These are phyloP conservation scores for Fusarium chuoi DNA, from an alignment of 2,329 filamentous ascomycete species.

Conservation along the genomic window DNA sequence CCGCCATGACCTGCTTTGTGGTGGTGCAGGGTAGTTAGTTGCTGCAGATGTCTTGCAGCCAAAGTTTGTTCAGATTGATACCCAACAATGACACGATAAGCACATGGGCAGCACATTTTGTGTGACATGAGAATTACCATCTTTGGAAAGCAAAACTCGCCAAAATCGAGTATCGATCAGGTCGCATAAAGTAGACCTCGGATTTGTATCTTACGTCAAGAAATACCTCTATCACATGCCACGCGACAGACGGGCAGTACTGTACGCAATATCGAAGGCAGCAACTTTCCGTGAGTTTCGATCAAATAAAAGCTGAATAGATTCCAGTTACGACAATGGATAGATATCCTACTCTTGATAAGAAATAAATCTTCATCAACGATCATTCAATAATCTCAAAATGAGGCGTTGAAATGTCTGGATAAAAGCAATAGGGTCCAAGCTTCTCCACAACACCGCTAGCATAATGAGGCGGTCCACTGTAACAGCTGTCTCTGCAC, in stretches of 20 bases:
- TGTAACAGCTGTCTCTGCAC: slow-evolving; percentile 22
- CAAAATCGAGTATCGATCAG: background rate
- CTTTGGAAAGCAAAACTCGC: background rate
- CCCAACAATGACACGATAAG: background rate
- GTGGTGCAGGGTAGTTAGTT: slow-evolving; percentile 27
- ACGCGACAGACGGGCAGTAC: background rate
- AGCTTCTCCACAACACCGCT: slow-evolving; percentile 24
- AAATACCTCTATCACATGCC: slow-evolving; percentile 2
- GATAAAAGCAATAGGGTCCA: slow-evolving; percentile 10
- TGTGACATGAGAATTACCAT: background rate
- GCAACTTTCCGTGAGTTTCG: background rate
- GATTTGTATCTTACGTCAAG: background rate
- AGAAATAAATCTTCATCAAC: background rate
- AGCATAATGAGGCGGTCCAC: slow-evolving; percentile 16
- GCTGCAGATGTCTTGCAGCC: slow-evolving; percentile 10
- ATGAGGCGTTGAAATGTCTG: slow-evolving; percentile 24
- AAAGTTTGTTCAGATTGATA: slow-evolving; percentile 1
- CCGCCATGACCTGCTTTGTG: slow-evolving; percentile 1
- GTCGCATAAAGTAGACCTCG: background rate
- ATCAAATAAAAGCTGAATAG: background rate
- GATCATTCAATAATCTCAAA: slow-evolving; percentile 16
- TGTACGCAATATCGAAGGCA: background rate
- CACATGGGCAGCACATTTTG: background rate
- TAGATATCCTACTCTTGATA: background rate
- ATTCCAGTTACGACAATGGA: too few relatives aligned